These are phyloP conservation scores for Pinus tabuliformis DNA, from an alignment of 75 land plant genomes.

Conservation along the genomic window DNA sequence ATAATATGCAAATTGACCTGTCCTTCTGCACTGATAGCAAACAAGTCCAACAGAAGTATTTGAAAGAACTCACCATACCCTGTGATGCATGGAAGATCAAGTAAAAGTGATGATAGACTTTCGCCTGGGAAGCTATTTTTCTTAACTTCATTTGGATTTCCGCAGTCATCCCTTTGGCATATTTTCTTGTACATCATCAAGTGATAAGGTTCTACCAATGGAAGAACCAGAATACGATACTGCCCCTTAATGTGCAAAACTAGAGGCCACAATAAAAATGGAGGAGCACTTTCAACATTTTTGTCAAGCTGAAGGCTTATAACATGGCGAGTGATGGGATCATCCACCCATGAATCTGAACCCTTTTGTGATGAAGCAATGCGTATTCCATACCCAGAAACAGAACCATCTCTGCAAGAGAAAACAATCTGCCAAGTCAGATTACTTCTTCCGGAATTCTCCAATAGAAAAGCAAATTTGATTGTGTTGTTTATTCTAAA, in stretches of 20 bases:
- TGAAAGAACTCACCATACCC: conserved; percentile 81
- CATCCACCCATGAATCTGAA: conserved; percentile 95
- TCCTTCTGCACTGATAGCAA: background rate
- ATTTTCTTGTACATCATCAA: conserved; percentile 50
- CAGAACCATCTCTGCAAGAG: conserved; percentile 61
- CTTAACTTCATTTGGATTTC: conserved; percentile 51
- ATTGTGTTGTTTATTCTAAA: background rate
- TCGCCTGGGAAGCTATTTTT: conserved; percentile 7
- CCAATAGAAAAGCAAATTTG: background rate
- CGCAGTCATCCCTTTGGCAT: conserved; percentile 59
- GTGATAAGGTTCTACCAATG: conserved; percentile 86
- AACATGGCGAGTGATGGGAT: conserved; percentile 86
- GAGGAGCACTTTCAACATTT: conserved; percentile 36
- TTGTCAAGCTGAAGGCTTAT: conserved; percentile 60
- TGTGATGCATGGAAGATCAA: conserved; percentile 94
- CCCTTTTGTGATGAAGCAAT: conserved; percentile 44
- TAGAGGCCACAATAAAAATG: conserved; percentile 74
- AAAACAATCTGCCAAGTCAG: background rate
- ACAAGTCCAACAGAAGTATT: background rate
- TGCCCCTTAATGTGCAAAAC: conserved; percentile 58
- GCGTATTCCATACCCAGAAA: conserved; percentile 61
- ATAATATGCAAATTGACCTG: background rate
- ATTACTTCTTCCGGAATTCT: background rate
- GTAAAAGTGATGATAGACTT: conserved; percentile 70
- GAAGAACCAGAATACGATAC: conserved; percentile 69